Evolutionary conservation across 169 alveolate species (phyloP).

Genomic region (Plasmodium ovale): DNA sequence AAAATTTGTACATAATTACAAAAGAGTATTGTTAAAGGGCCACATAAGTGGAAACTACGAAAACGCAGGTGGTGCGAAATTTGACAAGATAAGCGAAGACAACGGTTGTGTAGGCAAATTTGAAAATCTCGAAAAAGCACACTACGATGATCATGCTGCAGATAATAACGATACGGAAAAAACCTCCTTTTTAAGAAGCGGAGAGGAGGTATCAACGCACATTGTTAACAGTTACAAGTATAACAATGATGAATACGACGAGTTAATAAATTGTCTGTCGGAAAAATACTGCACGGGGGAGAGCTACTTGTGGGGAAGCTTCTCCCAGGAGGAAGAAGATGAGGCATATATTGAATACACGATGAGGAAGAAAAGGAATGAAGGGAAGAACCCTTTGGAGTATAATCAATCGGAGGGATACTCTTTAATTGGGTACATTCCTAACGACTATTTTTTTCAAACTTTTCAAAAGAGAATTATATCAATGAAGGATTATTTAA

Average conservation of each 20-base stretch:
- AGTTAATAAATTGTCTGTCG: slow-evolving; percentile 25
- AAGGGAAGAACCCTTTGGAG: background rate
- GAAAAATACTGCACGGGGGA: background rate
- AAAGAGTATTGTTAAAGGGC: slow-evolving; percentile 28
- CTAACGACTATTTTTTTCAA: slow-evolving; percentile 51
- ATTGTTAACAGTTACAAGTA: slow-evolving; percentile 18
- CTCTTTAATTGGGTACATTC: slow-evolving; percentile 57
- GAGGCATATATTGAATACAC: background rate
- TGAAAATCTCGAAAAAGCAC: too few relatives aligned
- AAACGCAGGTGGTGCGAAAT: background rate
- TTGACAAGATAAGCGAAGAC: background rate
- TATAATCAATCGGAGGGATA: background rate
- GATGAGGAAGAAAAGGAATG: background rate
- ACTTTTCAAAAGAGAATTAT: slow-evolving; percentile 39
- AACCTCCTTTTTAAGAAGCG: background rate
- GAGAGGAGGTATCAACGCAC: background rate
- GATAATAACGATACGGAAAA: background rate
- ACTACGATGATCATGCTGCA: background rate
- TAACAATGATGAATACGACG: slow-evolving; percentile 65
- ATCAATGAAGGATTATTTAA: slow-evolving; percentile 10
- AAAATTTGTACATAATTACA: slow-evolving; percentile 46
- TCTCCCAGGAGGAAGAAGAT: slow-evolving; percentile 7
- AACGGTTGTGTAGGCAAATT: too few relatives aligned
- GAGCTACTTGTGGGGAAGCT: background rate
- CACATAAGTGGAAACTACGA: background rate